These are phyloP conservation scores for Phylloporus sp. DNA, from an alignment of 768 basidiomycete genomes.

Conservation along the genomic window DNA sequence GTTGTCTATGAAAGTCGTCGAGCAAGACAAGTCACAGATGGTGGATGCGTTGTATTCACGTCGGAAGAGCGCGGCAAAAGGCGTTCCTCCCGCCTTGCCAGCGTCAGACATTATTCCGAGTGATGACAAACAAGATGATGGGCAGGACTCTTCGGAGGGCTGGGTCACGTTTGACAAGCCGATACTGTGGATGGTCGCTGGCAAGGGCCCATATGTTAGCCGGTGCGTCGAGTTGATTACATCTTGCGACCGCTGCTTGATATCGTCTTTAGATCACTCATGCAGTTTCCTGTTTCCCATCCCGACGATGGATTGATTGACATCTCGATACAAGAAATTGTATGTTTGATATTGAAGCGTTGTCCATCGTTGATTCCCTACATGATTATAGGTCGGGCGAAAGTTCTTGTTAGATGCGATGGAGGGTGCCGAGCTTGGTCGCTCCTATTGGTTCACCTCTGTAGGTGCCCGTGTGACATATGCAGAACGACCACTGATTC, in stretches of 20 bases:
- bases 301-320: constrained; percentile 80
- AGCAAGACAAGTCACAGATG: constrained; percentile 72
- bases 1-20: constrained; percentile 65
- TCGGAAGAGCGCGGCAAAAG: constrained; percentile 23
- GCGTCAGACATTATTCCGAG: constrained; percentile 8
- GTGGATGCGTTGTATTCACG: constrained; percentile 44
- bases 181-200: constrained; percentile 67
- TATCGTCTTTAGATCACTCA: constrained; percentile 48
- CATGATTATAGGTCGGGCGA: constrained; percentile 32
- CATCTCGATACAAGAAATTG: constrained; percentile 59
- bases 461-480: constrained; percentile 35
- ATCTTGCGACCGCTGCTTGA: neutral
- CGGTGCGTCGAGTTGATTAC: constrained; percentile 37
- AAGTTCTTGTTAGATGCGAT: constrained; percentile 49
- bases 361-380: neutral
- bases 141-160: constrained; percentile 42
- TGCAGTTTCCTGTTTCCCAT: constrained; percentile 81
- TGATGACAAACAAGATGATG: constrained; percentile 17
- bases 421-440: constrained; percentile 60
- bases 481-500: constrained; percentile 6
- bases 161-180: constrained; percentile 73
- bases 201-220: constrained; percentile 74
- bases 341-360: constrained; percentile 28
- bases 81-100: constrained; percentile 6
- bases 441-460: constrained; percentile 55